Conservation (phyloP, 2,329 filamentous ascomycete species). For the Orbilia quercus region DNA sequence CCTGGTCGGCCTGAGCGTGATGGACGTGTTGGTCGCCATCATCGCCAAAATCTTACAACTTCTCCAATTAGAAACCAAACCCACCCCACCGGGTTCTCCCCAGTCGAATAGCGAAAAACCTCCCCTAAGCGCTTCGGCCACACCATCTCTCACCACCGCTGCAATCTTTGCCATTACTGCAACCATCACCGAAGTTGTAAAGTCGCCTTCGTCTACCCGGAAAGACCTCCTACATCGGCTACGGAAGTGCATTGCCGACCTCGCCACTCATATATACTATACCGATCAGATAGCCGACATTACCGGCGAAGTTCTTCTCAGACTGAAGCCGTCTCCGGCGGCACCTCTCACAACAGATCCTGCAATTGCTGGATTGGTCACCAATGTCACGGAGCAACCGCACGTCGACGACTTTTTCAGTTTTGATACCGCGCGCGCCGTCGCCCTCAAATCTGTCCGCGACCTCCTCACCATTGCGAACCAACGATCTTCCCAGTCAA, state of each 20-base stretch:
- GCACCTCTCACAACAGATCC: slow-evolving; percentile 67
- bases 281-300: slow-evolving; percentile 96
- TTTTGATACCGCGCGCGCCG: slow-evolving; percentile 71
- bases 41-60: slow-evolving; percentile 84
- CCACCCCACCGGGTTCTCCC: slow-evolving; percentile 61
- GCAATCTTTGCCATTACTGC: slow-evolving; percentile 44
- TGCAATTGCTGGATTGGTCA: slow-evolving; percentile 66
- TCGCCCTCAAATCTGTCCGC: slow-evolving; percentile 81
- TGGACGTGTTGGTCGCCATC: slow-evolving; percentile 88
- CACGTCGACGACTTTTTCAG: slow-evolving; percentile 72
- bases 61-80: slow-evolving; percentile 71
- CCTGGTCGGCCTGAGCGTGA: slow-evolving; percentile 92
- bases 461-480: slow-evolving; percentile 85
- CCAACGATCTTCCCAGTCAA: slow-evolving; percentile 70
- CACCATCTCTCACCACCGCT: slow-evolving; percentile 48
- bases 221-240: slow-evolving; percentile 76
- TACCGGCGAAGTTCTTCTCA: slow-evolving; percentile 81
- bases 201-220: slow-evolving; percentile 66
- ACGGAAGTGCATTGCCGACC: slow-evolving; percentile 84
- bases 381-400: slow-evolving; percentile 68
- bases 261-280: slow-evolving; percentile 96
- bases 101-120: slow-evolving; percentile 63
- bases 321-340: slow-evolving; percentile 74
- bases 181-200: slow-evolving; percentile 54
- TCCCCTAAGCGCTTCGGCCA: slow-evolving; percentile 59